Base-by-base conservation (phyloP, 2,329 filamentous ascomycete species). In the Neonectria punicea region DNA sequence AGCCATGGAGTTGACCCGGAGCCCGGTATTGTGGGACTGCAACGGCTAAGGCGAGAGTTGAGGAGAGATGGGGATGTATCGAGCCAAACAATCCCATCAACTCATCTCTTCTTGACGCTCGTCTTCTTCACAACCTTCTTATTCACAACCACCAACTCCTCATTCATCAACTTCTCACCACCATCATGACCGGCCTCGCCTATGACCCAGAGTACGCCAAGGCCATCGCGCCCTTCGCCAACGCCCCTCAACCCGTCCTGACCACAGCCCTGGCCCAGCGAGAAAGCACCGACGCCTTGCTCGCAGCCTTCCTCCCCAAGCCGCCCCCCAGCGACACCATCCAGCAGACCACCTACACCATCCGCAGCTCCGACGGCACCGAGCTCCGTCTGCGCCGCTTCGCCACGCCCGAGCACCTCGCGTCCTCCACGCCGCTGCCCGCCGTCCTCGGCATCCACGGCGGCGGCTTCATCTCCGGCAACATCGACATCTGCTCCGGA, bases 131-230 rank as follows among this genome's bases (percentile, higher is more conserved):
- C 34, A 36, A 36, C 34, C 36, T 8, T n/a, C 36, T 8, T 16
- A 6, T n/a, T 39, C 36, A 7, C 34, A 36, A 5, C 13, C 13
- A 16, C 5, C 39, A 18, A 41, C 39, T 18, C n/a, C 39, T 18
- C 39, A 1, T 28, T 7, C 16, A 18, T 34, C 43, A 22, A 16
- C n/a, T 10, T 25, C 25, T 25, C 25, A 32, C 22, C 3, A 22
- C 14, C 46, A 41, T 16, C 13, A 32, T 73, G 70, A 14, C 70
- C 16, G 51, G 53, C n/a, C 53, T 73, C 8, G 41, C 32, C 32
- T 73, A 70, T 11, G 70, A 73, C 14, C 9, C 55, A 9, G 70
- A 70, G 20, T 73, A 71, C 18, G 70, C 68, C 2, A 53, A 67
- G 46, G 65, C 58, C 13, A 49, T 72, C 13, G 67, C 49, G 25